These are phyloP conservation scores for Rutstroemia sp. DNA, from an alignment of 2,329 filamentous ascomycete genomes.

Conservation along the genomic window DNA sequence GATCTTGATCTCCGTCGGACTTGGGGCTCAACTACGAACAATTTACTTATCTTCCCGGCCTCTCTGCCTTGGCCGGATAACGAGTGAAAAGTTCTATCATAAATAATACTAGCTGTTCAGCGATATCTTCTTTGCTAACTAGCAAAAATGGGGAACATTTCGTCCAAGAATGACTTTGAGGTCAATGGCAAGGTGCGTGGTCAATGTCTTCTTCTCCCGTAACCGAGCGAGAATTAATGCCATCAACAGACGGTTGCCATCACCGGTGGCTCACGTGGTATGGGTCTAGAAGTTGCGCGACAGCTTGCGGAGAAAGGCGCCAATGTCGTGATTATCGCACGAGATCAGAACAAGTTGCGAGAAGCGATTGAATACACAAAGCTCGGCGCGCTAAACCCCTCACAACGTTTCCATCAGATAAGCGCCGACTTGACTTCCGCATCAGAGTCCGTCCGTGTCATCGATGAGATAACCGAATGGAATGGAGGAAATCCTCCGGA, in stretches of 20 bases:
- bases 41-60: neutral
- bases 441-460: slow-evolving; percentile 32
- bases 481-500: slow-evolving; percentile 67
- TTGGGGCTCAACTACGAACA: too few relatives aligned
- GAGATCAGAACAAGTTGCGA: slow-evolving; percentile 62
- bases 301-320: slow-evolving; percentile 75
- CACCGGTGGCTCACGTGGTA: slow-evolving; percentile 84
- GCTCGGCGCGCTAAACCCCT: neutral
- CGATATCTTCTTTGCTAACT: neutral
- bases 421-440: neutral
- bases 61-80: neutral
- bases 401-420: slow-evolving; percentile 3
- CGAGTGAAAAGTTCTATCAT: neutral
- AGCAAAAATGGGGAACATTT: neutral
- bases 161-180: neutral
- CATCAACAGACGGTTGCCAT: slow-evolving; percentile 66
- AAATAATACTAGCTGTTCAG: neutral
- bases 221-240: neutral
- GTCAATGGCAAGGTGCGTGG: neutral
- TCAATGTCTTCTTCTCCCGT: too few relatives aligned
- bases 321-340: slow-evolving; percentile 77
- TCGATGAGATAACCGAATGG: slow-evolving; percentile 67
- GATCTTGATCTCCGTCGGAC: too few relatives aligned
- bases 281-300: slow-evolving; percentile 68
- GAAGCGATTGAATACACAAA: neutral